A percentile compares a stretch with the other conserved stretches of the same genome.
Conservation (phyloP, 78 protist genomes). For the Dictyostelium intermedium region DNA sequence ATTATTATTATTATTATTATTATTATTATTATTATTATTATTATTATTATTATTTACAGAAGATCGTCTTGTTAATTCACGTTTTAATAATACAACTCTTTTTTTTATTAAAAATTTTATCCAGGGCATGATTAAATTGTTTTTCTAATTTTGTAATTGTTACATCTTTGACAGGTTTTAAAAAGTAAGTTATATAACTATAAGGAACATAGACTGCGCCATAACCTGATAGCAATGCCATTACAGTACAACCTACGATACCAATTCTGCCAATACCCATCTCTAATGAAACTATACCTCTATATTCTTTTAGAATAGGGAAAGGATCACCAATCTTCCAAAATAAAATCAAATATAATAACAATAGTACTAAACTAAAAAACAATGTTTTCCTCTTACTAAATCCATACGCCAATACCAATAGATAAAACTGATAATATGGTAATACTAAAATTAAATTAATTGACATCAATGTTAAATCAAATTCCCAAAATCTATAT, state of each 20-base stretch:
- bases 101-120: conserved; percentile 64
- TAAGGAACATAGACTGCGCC: conserved; percentile 91
- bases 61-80: neutral
- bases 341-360: conserved; percentile 69
- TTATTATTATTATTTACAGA: neutral
- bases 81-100: conserved; percentile 23
- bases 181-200: conserved; percentile 69
- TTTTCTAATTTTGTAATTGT: conserved; percentile 7
- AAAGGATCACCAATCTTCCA: conserved; percentile 90
- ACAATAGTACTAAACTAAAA: conserved; percentile 20
- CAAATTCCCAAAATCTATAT: conserved; percentile 77
- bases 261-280: conserved; percentile 87
- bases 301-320: conserved; percentile 82
- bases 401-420: conserved; percentile 35
- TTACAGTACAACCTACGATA: conserved; percentile 86
- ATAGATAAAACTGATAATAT: conserved; percentile 76
- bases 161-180: conserved; percentile 40
- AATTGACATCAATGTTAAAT: conserved; percentile 54
- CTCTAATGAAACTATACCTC: conserved; percentile 81
- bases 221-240: conserved; percentile 90
- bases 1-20: neutral
- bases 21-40: neutral
- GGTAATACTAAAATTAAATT: conserved; percentile 72
- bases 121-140: conserved; percentile 26
- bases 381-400: conserved; percentile 4